Percentiles rank a stretch among this genome's conserved stretches.
These are phyloP conservation scores for Citrus inodora DNA, from an alignment of 345 rosid species.

Conservation along the genomic window DNA sequence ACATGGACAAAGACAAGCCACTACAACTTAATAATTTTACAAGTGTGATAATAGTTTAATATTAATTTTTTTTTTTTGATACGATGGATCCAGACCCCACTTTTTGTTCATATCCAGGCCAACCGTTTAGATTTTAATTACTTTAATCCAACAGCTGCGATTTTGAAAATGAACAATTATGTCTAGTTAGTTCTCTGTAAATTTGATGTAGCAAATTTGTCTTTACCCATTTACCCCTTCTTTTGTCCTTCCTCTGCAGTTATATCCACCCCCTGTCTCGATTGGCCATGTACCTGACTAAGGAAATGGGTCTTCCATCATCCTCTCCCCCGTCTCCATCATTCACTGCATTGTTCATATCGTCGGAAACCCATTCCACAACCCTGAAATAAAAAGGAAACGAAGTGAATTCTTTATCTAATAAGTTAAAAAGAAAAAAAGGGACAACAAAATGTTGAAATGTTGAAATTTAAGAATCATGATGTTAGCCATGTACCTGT, in stretches of 20 bases:
- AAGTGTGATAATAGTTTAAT: too few relatives aligned
- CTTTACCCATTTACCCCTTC: constrained; percentile 41
- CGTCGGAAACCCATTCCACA: constrained; percentile 53
- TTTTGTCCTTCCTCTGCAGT: constrained; percentile 50
- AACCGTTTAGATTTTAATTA: too few relatives aligned
- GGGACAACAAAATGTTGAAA: not conserved
- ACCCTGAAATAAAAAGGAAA: constrained; percentile 15
- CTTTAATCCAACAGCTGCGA: too few relatives aligned
- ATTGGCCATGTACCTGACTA: constrained; percentile 31
- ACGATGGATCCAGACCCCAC: too few relatives aligned
- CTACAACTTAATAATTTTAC: too few relatives aligned
- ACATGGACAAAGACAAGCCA: too few relatives aligned
- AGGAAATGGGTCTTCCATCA: constrained; percentile 43
- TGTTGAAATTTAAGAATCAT: not conserved
- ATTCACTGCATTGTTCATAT: constrained; percentile 59
- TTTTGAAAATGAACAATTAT: too few relatives aligned
- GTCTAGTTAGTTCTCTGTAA: too few relatives aligned
- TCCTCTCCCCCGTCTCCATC: constrained; percentile 66
- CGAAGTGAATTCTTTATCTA: not conserved
- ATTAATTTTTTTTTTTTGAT: not conserved
- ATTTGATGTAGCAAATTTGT: too few relatives aligned
- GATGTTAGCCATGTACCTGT: constrained; percentile 20
- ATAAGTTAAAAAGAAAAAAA: too few relatives aligned
- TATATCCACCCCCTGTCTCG: constrained; percentile 21
- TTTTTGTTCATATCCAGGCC: too few relatives aligned